Base-by-base conservation (phyloP, 331 rosid genomes). In the Acacia pycnantha region DNA sequence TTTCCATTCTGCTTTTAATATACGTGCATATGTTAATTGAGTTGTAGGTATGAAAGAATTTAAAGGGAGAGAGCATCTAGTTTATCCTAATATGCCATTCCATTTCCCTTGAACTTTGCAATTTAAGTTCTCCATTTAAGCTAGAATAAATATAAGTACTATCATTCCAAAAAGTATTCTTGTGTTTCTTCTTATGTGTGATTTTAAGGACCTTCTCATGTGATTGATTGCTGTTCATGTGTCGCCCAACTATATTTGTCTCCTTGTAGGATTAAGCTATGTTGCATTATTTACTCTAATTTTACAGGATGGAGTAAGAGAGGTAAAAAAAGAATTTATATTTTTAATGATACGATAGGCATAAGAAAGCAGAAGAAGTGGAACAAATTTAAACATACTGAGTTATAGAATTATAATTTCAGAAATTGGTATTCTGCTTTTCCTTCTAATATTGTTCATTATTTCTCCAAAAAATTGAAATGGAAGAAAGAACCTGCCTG, bases 1-100 rank as follows among this genome's bases (percentile, higher is more conserved):
- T 77, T 81, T 74, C 74, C 26, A 71, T 67, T 50, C 83, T 62
- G 79, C 46, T 77, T 78, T 74, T 68, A 12, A 71, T 74, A 44
- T 53, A 70, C 29, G n/a, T 70, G 11, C 31, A n/a, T 53, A 16
- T 26, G 12, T 70, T 84, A 46, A 84, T 83, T 61, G 68, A 37
- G 61, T 82, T 82, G 74, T 67, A 51, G 80, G 77, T 46, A n/a
- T 84, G 59, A 59, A 59, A 24, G 21, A 44, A 26, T 47, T 46
- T 11, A 72, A 46, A 24, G 58, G 56, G 37, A 9, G 41, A 14
- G 10, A 44, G 37, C n/a, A 24, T 44, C 75, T 44, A 22, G 75
- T 44, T 68, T 33, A 70, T 41, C 35, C 35, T 43, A 43, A 70
- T 70, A 22, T 70, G 54, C 54, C 53, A n/a, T n/a, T 43, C 19